Evolutionary conservation across 768 basidiomycete species (phyloP).

Genomic region (Neoboletus subvelutipes): DNA sequence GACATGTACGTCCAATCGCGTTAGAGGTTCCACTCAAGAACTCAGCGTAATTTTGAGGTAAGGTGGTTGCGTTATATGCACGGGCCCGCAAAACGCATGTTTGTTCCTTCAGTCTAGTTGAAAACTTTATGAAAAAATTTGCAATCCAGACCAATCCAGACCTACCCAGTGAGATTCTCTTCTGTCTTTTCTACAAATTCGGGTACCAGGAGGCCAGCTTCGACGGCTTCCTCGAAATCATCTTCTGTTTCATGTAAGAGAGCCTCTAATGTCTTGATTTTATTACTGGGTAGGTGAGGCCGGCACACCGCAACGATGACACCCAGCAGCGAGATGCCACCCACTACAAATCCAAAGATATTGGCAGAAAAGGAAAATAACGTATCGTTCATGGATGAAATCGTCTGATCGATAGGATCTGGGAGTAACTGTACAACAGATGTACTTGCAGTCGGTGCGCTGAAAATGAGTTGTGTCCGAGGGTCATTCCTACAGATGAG

Average conservation of each 20-base stretch:
- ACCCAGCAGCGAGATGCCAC: neutral
- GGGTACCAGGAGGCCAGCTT: neutral
- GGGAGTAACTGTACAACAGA: too few relatives aligned
- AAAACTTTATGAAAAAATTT: too few relatives aligned
- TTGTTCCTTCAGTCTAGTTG: neutral
- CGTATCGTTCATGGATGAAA: neutral
- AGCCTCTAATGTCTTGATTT: neutral
- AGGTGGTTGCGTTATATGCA: neutral
- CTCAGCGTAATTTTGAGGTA: neutral
- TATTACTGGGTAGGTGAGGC: neutral
- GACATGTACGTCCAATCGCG: neutral
- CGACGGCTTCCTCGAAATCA: neutral
- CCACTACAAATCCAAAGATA: neutral
- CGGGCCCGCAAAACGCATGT: neutral
- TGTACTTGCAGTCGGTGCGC: neutral
- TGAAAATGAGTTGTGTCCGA: neutral
- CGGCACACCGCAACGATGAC: neutral
- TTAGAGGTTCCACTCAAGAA: conserved; percentile 1
- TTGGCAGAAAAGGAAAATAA: neutral
- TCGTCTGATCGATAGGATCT: too few relatives aligned
- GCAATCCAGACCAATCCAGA: too few relatives aligned
- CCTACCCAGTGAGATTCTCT: neutral
- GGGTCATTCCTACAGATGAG: neutral
- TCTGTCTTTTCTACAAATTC: neutral
- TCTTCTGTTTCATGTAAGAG: neutral